Percentiles rank a stretch among this genome's conserved stretches.
Evolutionary conservation across 2,329 filamentous ascomycete species (phyloP).

Genomic region (Penicillium occitanis): DNA sequence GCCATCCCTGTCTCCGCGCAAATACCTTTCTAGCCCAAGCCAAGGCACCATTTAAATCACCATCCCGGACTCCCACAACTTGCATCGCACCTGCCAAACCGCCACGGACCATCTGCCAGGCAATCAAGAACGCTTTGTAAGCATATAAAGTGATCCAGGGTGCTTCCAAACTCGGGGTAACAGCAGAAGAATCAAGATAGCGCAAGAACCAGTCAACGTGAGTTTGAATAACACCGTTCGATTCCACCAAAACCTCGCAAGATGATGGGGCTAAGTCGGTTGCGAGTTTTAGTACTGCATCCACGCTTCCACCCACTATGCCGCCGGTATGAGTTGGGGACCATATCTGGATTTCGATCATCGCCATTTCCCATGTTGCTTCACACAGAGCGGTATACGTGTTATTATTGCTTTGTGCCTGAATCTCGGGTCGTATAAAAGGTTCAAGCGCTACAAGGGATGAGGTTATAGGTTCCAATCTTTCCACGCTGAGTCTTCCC

Average conservation of each 20-base stretch:
- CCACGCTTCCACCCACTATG: constrained; percentile 40
- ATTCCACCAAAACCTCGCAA: constrained; percentile 35
- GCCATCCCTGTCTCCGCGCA: constrained; percentile 30
- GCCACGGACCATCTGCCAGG: constrained; percentile 39
- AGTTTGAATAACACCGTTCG: constrained; percentile 33
- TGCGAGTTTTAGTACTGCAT: constrained; percentile 36
- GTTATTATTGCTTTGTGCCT: constrained; percentile 3
- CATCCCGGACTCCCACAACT: constrained; percentile 34
- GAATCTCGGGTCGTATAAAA: constrained; percentile 27
- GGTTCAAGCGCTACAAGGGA: constrained; percentile 39
- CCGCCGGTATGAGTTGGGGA: constrained; percentile 44
- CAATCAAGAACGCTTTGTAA: constrained; percentile 45
- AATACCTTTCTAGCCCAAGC: constrained; percentile 38
- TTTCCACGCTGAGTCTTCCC: constrained; percentile 42
- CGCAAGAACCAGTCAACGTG: constrained; percentile 44
- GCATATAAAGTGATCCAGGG: constrained; percentile 45
- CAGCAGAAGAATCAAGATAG: constrained; percentile 33
- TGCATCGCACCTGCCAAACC: constrained; percentile 36
- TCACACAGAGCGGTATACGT: constrained; percentile 26
- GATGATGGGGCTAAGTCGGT: constrained; percentile 32
- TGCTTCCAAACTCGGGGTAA: constrained; percentile 32
- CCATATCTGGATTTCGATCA: constrained; percentile 47
- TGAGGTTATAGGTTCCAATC: constrained; percentile 37
- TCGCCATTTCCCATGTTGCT: constrained; percentile 45
- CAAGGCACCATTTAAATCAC: constrained; percentile 26